A percentile compares a stretch with the other conserved stretches of the same genome.
phyloP scores from a whole-genome alignment of 768 basidiomycete species.

The Auricularia sp. region DNA sequence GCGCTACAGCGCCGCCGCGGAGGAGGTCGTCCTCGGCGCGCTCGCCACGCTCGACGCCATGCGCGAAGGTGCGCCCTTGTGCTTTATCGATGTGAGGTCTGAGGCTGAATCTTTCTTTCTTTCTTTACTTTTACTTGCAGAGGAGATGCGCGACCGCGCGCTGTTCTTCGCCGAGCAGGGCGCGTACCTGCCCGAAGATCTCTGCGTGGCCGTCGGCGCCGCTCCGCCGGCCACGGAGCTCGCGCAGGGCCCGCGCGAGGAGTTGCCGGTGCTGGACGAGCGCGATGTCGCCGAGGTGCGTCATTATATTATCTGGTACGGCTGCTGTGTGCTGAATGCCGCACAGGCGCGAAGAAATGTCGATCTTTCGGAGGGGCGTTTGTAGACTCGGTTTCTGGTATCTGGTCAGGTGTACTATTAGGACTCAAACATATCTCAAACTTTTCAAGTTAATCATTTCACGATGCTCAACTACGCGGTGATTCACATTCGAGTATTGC shows the following conservation, averaged over 20 bases:
- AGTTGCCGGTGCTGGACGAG: conserved; percentile 48
- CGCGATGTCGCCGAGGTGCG: conserved; percentile 50
- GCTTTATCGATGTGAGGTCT: not conserved
- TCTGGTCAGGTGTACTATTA: no score
- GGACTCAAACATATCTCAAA: no score
- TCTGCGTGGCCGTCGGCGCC: conserved; percentile 69
- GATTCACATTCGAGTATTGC: no score
- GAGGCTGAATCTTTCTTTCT: no score
- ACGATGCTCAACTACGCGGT: no score
- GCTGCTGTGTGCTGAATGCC: not conserved
- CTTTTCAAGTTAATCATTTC: no score
- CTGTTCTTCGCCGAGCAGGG: conserved; percentile 69
- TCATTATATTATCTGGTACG: not conserved
- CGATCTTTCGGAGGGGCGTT: conserved; percentile 7
- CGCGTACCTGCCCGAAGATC: conserved; percentile 62
- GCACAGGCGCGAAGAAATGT: conserved; percentile 22
- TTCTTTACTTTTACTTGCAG: conserved; percentile 30
- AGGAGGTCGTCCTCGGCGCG: conserved; percentile 58
- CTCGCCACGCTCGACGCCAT: conserved; percentile 50
- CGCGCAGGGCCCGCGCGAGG: conserved; percentile 43
- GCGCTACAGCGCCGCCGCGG: conserved; percentile 54
- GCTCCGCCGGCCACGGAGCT: conserved; percentile 66
- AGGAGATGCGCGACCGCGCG: conserved; percentile 54
- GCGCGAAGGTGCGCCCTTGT: conserved; percentile 43
- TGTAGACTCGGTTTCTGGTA: not conserved